Conservation (phyloP, 257 asterid species). For the Solanum sitiens region DNA sequence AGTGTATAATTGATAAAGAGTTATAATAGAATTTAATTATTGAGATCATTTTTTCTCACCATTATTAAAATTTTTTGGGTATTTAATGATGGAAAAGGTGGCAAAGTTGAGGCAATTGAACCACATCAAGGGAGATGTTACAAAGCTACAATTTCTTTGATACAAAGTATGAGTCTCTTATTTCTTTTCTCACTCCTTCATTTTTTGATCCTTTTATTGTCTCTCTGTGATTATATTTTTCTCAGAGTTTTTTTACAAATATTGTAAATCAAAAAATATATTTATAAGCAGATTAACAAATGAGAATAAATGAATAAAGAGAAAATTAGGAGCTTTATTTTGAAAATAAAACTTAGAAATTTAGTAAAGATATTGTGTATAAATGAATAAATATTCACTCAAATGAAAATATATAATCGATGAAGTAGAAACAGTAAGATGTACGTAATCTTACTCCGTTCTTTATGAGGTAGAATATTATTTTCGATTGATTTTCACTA, state of each 20-base stretch:
- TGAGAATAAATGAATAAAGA: background rate
- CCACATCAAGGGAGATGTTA: slow-evolving; percentile 24
- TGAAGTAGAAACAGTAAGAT: too few species aligned
- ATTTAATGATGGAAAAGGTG: slow-evolving; percentile 32
- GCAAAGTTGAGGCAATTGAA: slow-evolving; percentile 32
- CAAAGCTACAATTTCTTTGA: slow-evolving; percentile 37
- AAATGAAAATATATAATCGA: background rate
- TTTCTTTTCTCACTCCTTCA: too few species aligned
- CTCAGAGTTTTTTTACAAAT: too few species aligned
- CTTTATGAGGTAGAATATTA: background rate
- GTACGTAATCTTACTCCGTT: too few species aligned
- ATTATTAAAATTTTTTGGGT: background rate
- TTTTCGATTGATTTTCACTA: too few species aligned
- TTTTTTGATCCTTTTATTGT: background rate
- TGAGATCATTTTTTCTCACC: background rate
- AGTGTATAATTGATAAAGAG: too few species aligned
- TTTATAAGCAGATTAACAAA: too few species aligned
- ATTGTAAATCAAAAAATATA: too few species aligned
- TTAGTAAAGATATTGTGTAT: background rate
- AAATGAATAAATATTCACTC: background rate
- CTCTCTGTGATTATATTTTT: background rate
- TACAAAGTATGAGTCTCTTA: slow-evolving; percentile 19
- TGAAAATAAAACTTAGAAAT: background rate
- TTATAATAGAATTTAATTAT: too few species aligned
- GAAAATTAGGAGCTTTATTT: background rate